These are phyloP conservation scores for Fomitopsis pulvina DNA, from an alignment of 768 basidiomycete genomes.

Conservation along the genomic window DNA sequence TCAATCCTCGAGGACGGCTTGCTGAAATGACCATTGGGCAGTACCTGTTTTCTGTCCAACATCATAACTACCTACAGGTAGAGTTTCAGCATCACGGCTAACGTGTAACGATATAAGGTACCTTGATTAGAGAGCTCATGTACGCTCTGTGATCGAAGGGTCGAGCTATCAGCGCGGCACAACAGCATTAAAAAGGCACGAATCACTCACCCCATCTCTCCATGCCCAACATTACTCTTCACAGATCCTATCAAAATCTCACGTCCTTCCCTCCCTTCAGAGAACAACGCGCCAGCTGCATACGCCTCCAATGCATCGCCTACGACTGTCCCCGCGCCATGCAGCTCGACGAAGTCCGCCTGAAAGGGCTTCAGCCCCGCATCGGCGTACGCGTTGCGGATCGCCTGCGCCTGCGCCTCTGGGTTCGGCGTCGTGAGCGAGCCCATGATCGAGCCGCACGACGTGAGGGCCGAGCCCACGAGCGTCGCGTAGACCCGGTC, in stretches of 20 bases:
- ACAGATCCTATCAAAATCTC: slow-evolving; percentile 34
- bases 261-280: slow-evolving; percentile 13
- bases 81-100: neutral
- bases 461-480: slow-evolving; percentile 27
- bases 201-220: slow-evolving; percentile 26
- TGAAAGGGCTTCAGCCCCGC: slow-evolving; percentile 24
- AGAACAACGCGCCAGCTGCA: slow-evolving; percentile 21
- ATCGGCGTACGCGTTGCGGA: slow-evolving; percentile 25
- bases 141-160: neutral
- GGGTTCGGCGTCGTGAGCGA: slow-evolving; percentile 30
- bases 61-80: slow-evolving; percentile 9
- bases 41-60: slow-evolving; percentile 10
- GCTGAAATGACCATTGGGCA: slow-evolving; percentile 13
- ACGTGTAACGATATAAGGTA: neutral
- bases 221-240: slow-evolving; percentile 40
- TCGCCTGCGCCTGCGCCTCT: slow-evolving; percentile 27
- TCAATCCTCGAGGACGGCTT: slow-evolving; percentile 13
- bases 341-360: slow-evolving; percentile 21
- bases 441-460: slow-evolving; percentile 26
- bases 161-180: neutral
- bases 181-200: neutral
- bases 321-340: slow-evolving; percentile 21
- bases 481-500: slow-evolving; percentile 27
- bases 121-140: neutral
- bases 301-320: slow-evolving; percentile 22